Evolutionary conservation across 495 filamentous ascomycete genomes (phyloP).

Genomic region (Podospora pseudocomata): DNA sequence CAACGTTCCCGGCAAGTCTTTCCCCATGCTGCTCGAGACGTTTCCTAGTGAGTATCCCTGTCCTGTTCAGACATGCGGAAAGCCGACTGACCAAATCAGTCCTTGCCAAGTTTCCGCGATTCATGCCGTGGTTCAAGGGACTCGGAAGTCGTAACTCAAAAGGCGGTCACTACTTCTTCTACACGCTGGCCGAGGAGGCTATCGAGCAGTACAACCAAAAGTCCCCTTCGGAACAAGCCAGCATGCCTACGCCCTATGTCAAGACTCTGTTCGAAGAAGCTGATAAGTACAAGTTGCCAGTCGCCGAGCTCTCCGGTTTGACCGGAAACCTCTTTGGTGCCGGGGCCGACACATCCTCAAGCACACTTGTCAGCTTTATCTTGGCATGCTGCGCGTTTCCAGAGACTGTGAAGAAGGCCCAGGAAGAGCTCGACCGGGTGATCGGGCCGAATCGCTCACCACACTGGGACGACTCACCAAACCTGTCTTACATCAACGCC

Average conservation of each 20-base stretch:
- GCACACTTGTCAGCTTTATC: slow-evolving; percentile 59
- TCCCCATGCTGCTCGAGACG: slow-evolving; percentile 60
- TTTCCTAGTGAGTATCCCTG: slow-evolving; percentile 43
- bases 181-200: slow-evolving; percentile 55
- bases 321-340: slow-evolving; percentile 63
- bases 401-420: slow-evolving; percentile 38
- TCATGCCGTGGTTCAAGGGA: slow-evolving; percentile 58
- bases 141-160: slow-evolving; percentile 46
- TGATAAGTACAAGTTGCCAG: slow-evolving; percentile 47
- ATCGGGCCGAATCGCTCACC: slow-evolving; percentile 53
- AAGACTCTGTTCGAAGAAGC: slow-evolving; percentile 52
- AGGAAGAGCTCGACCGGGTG: slow-evolving; percentile 55
- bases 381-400: slow-evolving; percentile 58
- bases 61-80: background rate
- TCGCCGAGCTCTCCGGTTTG: slow-evolving; percentile 55
- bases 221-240: slow-evolving; percentile 37
- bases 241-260: slow-evolving; percentile 48
- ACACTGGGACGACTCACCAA: slow-evolving; percentile 53
- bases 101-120: slow-evolving; percentile 53
- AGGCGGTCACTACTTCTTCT: slow-evolving; percentile 51
- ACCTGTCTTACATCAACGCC: slow-evolving; percentile 57
- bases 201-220: slow-evolving; percentile 40
- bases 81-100: slow-evolving; percentile 22
- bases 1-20: slow-evolving; percentile 60
- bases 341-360: slow-evolving; percentile 63